These are phyloP conservation scores for Dactylellina haptotyla DNA, from an alignment of 2,329 filamentous ascomycete genomes.

Conservation along the genomic window DNA sequence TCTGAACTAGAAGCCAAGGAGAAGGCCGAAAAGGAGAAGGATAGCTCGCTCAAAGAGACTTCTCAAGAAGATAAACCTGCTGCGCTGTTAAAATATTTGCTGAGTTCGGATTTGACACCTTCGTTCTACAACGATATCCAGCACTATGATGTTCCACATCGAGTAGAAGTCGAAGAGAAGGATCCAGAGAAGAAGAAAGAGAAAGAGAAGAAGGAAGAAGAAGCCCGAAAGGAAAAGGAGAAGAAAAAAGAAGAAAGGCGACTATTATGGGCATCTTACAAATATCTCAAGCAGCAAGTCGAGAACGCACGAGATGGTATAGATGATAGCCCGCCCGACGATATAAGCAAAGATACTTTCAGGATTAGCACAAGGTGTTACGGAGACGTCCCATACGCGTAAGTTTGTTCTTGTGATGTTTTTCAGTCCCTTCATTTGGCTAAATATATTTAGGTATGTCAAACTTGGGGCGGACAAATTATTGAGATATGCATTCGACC, in stretches of 20 bases:
- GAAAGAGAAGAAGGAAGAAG: not conserved
- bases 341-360: not conserved
- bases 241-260: not conserved
- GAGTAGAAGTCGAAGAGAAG: not conserved
- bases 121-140: conserved; percentile 11
- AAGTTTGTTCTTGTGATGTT: conserved; percentile 1
- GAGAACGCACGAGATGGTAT: not conserved
- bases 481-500: conserved; percentile 5
- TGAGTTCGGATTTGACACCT: not conserved
- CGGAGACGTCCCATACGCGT: conserved; percentile 28
- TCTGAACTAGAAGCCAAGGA: no score
- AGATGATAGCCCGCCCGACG: not conserved
- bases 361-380: conserved; percentile 1
- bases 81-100: not conserved
- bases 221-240: not conserved
- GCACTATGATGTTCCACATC: not conserved
- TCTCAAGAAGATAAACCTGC: not conserved
- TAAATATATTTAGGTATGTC: conserved; percentile 36
- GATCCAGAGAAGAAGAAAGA: not conserved
- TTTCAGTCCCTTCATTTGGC: not conserved
- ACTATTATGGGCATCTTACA: not conserved
- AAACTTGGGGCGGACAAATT: not conserved
- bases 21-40: no score
- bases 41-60: not conserved
- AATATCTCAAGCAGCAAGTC: not conserved